Percentiles rank a stretch among this genome's conserved stretches.
Conservation (phyloP, 73 alveolate species). For the Symbiodinium pilosum region DNA sequence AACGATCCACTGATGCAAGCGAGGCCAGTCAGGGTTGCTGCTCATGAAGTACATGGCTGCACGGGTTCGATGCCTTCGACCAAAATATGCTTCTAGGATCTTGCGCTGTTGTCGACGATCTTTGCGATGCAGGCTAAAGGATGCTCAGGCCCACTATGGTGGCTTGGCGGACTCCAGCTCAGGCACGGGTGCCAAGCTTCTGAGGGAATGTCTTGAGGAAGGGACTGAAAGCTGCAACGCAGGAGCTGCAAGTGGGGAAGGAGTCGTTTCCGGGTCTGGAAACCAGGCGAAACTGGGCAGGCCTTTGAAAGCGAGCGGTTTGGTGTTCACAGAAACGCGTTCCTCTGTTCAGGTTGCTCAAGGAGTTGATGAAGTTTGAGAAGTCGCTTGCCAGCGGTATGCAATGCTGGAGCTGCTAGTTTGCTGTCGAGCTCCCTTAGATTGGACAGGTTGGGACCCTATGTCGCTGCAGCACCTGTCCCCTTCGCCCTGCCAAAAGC, state of each 20-base stretch:
- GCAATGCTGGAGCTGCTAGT: too few relatives aligned
- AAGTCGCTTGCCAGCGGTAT: background rate
- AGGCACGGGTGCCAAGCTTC: too few relatives aligned
- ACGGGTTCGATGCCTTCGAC: background rate
- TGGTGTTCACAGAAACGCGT: background rate
- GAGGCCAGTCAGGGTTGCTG: background rate
- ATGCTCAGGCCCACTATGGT: background rate
- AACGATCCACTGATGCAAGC: conserved; percentile 57
- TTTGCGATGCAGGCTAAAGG: background rate
- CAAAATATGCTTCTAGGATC: background rate
- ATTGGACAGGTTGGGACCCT: conserved; percentile 17
- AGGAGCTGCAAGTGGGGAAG: too few relatives aligned
- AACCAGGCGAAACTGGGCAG: background rate
- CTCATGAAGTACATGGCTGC: background rate
- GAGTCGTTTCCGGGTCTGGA: background rate
- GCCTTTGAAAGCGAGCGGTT: background rate
- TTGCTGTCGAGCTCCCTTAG: too few relatives aligned
- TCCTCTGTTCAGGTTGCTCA: background rate
- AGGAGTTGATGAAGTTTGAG: conserved; percentile 37
- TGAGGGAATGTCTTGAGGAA: too few relatives aligned
- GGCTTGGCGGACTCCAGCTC: background rate
- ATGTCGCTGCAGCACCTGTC: background rate
- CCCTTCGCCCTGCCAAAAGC: background rate
- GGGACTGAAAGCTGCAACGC: too few relatives aligned
- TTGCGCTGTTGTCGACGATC: background rate